Base-by-base conservation (phyloP, 1,284 basidiomycete species). In the Coniferiporia weirii region DNA sequence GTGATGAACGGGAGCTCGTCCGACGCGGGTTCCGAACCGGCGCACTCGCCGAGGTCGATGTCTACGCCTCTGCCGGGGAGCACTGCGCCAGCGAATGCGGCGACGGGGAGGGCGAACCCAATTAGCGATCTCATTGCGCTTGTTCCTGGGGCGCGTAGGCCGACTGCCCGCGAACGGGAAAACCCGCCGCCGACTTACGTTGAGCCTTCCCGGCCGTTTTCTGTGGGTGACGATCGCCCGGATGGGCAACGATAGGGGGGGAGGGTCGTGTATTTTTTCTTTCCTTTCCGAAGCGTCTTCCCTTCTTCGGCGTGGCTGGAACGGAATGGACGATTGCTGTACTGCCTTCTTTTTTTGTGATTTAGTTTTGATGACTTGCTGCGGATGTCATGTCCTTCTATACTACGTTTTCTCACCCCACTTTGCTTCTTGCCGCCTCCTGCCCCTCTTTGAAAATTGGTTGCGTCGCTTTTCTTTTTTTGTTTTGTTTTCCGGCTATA, bases 91-190 rank as follows among this genome's bases (percentile, higher is more conserved):
- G 13, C 40, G 13, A n/a, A 34, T 15, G 58, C 58, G 0, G 47
- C 34, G 22, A 52, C 40, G 19, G 57, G 51, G 4, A 22, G 48
- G 20, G 36, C 27, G 44, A 53, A 43, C 13, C 32, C 43, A 35
- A 17, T 44, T 17, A 32, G 43, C 20, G 56, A 61, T 22, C 46
- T 61, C 27, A 49, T 58, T 34, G 56, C 60, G 10, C 34, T 20
- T 32, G 60, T 61, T 7, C 60, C 60, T 2, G 60, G 60, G 6
- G 60, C 60, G 15, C 56, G 60, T 36, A 13, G 54, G 36, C 60
- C 60, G 15, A 58, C n/a, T n/a, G 47, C 56, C 20, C 51, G 60
- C 3, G 60, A 61, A 15, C 34, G 60, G 6, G 60, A 54, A 38
- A 54, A 57, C 12, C 60, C 60, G 17, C 60, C 60, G 15, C 60